These are phyloP conservation scores for Microdochium bolleyi DNA, from an alignment of 2,329 filamentous ascomycete species.

Conservation along the genomic window DNA sequence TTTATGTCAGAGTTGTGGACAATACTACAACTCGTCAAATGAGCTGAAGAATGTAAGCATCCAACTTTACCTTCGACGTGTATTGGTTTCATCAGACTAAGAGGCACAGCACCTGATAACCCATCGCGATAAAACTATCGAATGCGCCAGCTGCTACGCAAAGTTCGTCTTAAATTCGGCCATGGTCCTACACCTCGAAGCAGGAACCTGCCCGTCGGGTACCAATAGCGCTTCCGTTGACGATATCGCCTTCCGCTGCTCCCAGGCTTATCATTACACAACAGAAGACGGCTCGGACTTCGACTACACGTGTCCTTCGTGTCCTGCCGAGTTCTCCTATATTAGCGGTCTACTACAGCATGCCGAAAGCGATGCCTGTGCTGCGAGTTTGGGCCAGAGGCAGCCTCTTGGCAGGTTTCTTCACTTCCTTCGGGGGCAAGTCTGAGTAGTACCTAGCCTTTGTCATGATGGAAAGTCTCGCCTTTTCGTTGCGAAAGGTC, in stretches of 20 bases:
- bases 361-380: neutral
- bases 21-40: neutral
- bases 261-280: neutral
- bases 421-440: neutral
- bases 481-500: no score
- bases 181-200: neutral
- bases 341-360: neutral
- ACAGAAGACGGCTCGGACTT: neutral
- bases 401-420: neutral
- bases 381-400: neutral
- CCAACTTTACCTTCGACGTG: neutral
- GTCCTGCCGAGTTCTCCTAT: neutral
- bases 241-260: neutral
- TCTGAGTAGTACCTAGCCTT: no score
- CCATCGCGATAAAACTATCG: neutral
- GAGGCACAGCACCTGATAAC: neutral
- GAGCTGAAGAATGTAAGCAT: neutral
- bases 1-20: neutral
- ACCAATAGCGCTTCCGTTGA: neutral
- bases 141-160: neutral
- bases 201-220: neutral
- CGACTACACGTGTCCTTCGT: neutral
- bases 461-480: no score
- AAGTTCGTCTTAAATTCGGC: neutral
- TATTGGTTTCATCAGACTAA: neutral